These are phyloP conservation scores for Penicillium sp. DNA, from an alignment of 2,329 filamentous ascomycete genomes.

Conservation along the genomic window DNA sequence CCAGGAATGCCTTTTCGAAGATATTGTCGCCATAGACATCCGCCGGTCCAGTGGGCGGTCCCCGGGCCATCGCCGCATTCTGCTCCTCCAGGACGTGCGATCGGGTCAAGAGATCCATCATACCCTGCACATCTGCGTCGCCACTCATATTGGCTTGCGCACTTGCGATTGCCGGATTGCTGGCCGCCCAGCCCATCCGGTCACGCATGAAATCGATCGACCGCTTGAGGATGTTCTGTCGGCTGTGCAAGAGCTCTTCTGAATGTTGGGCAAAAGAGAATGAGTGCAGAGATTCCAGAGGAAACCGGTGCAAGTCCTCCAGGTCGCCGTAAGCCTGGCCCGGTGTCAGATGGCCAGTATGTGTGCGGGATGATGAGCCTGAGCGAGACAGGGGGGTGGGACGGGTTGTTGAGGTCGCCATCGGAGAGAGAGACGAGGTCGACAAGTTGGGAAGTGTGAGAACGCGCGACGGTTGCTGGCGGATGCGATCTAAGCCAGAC, in stretches of 20 bases:
- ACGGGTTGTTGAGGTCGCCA: conserved; percentile 53
- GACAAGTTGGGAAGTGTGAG: conserved; percentile 61
- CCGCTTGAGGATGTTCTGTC: conserved; percentile 86
- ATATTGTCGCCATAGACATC: conserved; percentile 67
- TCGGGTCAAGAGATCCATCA: conserved; percentile 80
- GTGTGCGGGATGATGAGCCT: conserved; percentile 50
- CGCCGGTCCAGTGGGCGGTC: conserved; percentile 75
- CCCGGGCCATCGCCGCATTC: conserved; percentile 44
- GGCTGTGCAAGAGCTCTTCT: conserved; percentile 82
- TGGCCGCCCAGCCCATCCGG: conserved; percentile 73
- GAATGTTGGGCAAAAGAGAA: conserved; percentile 97
- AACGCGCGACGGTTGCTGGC: conserved; percentile 66
- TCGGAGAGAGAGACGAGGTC: conserved; percentile 56
- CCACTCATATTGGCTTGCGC: conserved; percentile 77
- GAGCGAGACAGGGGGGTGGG: conserved; percentile 67
- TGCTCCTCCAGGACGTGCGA: conserved; percentile 67
- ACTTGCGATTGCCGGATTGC: conserved; percentile 68
- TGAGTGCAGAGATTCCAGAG: conserved; percentile 91
- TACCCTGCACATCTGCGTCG: conserved; percentile 79
- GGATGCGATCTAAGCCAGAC: conserved; percentile 86
- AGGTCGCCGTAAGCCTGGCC: conserved; percentile 64
- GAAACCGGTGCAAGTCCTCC: conserved; percentile 88
- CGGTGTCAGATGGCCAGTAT: conserved; percentile 52
- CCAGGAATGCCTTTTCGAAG: conserved; percentile 75
- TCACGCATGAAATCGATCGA: conserved; percentile 97